Evolutionary conservation across 176 grass and related monocot genomes (phyloP).

Genomic region (Themeda triandra): DNA sequence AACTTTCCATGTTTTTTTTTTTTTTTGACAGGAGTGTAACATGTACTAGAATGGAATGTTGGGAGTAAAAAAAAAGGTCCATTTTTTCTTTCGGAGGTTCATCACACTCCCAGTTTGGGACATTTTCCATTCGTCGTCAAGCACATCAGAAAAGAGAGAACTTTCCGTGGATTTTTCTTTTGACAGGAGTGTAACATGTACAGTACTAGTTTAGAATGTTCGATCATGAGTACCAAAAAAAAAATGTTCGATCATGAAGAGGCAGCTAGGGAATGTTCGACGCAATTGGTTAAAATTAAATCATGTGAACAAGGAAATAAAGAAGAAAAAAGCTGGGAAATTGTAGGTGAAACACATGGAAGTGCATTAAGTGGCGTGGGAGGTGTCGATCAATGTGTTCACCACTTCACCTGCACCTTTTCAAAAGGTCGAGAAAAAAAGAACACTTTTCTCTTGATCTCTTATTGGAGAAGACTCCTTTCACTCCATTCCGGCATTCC

Average conservation of each 20-base stretch:
- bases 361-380: constrained; percentile 3
- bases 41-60: not conserved
- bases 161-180: not conserved
- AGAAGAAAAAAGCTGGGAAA: not conserved
- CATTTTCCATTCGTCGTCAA: not conserved
- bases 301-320: not conserved
- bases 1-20: not conserved
- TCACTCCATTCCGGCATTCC: constrained; percentile 22
- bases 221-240: no score
- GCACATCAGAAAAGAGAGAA: not conserved
- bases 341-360: not conserved
- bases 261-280: no score
- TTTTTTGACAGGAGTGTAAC: not conserved
- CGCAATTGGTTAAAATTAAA: not conserved
- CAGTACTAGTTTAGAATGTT: not conserved
- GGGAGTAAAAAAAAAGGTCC: no score
- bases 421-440: not conserved
- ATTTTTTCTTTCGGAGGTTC: not conserved
- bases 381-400: constrained; percentile 20
- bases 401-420: constrained; percentile 37
- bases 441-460: constrained; percentile 5
- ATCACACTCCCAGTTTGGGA: not conserved
- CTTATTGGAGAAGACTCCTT: constrained; percentile 28
- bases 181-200: not conserved
- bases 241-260: not conserved